Base-by-base conservation (phyloP, 2,329 filamentous ascomycete genomes). In the Chaetomium olivaceum region DNA sequence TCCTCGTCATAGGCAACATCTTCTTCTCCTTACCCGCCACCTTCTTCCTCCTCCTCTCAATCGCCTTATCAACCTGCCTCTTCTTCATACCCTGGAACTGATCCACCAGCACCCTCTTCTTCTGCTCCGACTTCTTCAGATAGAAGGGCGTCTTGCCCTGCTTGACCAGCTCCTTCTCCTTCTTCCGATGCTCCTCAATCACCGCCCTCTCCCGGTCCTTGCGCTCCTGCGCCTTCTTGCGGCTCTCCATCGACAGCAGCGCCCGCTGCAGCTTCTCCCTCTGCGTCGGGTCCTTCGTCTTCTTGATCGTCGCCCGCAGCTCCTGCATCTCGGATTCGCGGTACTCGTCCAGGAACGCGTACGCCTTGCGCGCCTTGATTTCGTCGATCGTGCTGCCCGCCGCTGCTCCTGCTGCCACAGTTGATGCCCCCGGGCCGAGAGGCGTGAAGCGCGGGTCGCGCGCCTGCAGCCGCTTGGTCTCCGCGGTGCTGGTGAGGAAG, bases 91-190 rank as follows among this genome's bases (percentile, higher is more conserved):
- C 85, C 72, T 89, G 85, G 78, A 91, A 97, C 76, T 90, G 87
- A 73, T 95, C 89, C 74, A 91, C 82, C 68, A 97, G 81, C 63
- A 93, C 82, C 77, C 89, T 82, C 82, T 94, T 92, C 88, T 95
- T 96, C 82, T 95, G 87, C 80, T 97, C 94, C 74, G 89, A 88
- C 81, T 89, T 89, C 86, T 99, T 99, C 73, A 98, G 81, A 78
- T 92, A 98, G 80, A 93, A 99, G 0, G 95, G 94, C 76, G 85
- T 87, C 87, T 97, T 97, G 67, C 95, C 95, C 80, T 96, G 87
- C 73, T 88, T 88, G 60, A 98, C 88, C 67, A 91, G 80, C 76
- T 93, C 90, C 80, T 92, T 93, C 82, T 99, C 95, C 76, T 88
- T 84, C 79, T 86, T 86, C 74, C 90, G 87, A 80, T 98, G 93